Percentiles rank a stretch among this genome's conserved stretches.
Conservation (phyloP, 495 filamentous ascomycete genomes). For the Endocarpon pusillum region DNA sequence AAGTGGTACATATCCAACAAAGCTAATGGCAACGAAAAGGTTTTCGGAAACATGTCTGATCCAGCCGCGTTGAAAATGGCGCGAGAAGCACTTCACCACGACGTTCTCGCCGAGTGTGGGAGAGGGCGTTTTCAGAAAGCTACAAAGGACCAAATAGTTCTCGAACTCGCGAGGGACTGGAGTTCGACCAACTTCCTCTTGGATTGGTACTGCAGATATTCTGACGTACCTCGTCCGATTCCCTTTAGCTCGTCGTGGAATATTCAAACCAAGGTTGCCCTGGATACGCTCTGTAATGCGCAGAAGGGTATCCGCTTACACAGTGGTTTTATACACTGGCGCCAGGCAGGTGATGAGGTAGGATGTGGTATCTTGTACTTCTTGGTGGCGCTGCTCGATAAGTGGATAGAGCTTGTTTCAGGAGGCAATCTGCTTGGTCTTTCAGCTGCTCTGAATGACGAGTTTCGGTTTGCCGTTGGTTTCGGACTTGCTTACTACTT, state of each 20-base stretch:
- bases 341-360: conserved; percentile 37
- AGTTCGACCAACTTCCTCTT: conserved; percentile 40
- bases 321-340: conserved; percentile 46
- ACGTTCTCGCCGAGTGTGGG: conserved; percentile 25
- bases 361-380: conserved; percentile 42
- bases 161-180: conserved; percentile 32
- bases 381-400: conserved; percentile 39
- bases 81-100: conserved; percentile 26
- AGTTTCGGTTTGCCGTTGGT: conserved; percentile 34
- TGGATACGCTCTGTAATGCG: conserved; percentile 33
- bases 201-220: conserved; percentile 40
- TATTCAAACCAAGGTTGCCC: conserved; percentile 35
- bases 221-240: conserved; percentile 30
- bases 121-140: conserved; percentile 25
- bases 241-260: conserved; percentile 48
- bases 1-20: conserved; percentile 28
- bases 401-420: conserved; percentile 36
- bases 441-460: conserved; percentile 18
- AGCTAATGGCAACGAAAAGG: conserved; percentile 19
- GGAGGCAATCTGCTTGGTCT: conserved; percentile 29
- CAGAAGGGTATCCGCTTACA: conserved; percentile 43
- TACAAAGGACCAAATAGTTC: conserved; percentile 28
- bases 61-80: conserved; percentile 29
- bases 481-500: conserved; percentile 43
- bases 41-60: conserved; percentile 23